Evolutionary conservation across 163 green algal genomes (phyloP).

Genomic region (Chlamydomonas reinhardtii): DNA sequence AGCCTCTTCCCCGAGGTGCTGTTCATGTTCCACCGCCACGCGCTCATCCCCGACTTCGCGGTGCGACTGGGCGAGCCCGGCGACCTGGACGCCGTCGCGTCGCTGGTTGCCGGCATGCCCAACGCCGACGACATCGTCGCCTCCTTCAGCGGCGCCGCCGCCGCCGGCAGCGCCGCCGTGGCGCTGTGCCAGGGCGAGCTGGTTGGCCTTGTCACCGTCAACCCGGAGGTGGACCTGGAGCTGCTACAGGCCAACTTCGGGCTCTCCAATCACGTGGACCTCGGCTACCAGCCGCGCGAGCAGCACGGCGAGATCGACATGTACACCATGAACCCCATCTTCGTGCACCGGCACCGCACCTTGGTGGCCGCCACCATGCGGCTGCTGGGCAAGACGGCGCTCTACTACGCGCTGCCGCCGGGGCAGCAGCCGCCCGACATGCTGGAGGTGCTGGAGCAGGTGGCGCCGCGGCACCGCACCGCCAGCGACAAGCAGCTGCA

Average conservation of each 20-base stretch:
- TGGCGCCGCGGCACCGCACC: slow-evolving; percentile 53
- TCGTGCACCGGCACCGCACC: slow-evolving; percentile 49
- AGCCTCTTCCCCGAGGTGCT: slow-evolving; percentile 67
- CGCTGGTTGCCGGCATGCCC: slow-evolving; percentile 59
- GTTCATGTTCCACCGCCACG: slow-evolving; percentile 66
- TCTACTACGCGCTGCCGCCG: slow-evolving; percentile 71
- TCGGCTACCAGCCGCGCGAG: slow-evolving; percentile 32
- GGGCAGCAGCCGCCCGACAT: slow-evolving; percentile 64
- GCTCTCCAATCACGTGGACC: slow-evolving; percentile 52
- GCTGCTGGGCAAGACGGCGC: slow-evolving; percentile 56
- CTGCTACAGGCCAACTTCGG: slow-evolving; percentile 67
- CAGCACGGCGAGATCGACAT: slow-evolving; percentile 68
- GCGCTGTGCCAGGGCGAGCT: slow-evolving; percentile 63
- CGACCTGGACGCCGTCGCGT: slow-evolving; percentile 55
- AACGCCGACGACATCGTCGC: slow-evolving; percentile 61
- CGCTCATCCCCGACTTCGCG: slow-evolving; percentile 56
- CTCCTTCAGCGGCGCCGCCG: slow-evolving; percentile 45
- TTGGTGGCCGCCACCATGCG: slow-evolving; percentile 56
- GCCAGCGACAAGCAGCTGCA: slow-evolving; percentile 42
- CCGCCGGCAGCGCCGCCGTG: slow-evolving; percentile 51
- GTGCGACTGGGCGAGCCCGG: slow-evolving; percentile 51
- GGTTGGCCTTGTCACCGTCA: slow-evolving; percentile 65
- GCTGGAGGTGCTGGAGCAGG: slow-evolving; percentile 57
- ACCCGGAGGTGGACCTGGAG: slow-evolving; percentile 54
- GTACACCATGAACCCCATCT: slow-evolving; percentile 76